These are phyloP conservation scores for Dalbergia cultrata DNA, from an alignment of 306 rosid species.

Conservation along the genomic window DNA sequence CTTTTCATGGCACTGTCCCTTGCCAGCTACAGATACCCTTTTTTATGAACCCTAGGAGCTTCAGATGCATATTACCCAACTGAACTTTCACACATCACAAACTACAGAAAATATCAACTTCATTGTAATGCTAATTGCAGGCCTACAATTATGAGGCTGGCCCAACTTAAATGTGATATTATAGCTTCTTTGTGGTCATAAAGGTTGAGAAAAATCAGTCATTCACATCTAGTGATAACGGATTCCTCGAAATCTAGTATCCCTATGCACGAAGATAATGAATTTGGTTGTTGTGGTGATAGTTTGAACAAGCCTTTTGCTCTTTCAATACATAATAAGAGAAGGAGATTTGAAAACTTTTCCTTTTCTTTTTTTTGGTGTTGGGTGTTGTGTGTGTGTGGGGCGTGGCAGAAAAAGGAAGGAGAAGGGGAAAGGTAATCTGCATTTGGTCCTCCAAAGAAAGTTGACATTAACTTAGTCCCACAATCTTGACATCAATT, in stretches of 20 bases:
- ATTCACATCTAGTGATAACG: too few species aligned
- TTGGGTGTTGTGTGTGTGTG: too few species aligned
- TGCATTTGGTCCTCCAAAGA: background rate
- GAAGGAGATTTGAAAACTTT: background rate
- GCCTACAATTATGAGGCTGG: background rate
- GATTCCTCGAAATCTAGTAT: too few species aligned
- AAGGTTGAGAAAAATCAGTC: too few species aligned
- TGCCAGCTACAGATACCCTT: conserved; percentile 24
- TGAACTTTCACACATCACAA: conserved; percentile 10
- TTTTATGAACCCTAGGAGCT: conserved; percentile 18
- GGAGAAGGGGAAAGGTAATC: too few species aligned
- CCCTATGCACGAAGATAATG: too few species aligned
- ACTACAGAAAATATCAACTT: conserved; percentile 29
- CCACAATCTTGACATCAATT: background rate
- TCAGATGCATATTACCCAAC: conserved; percentile 15
- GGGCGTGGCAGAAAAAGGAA: too few species aligned
- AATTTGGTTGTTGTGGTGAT: background rate
- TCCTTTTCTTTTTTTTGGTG: background rate
- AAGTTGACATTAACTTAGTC: background rate
- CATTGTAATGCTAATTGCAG: background rate
- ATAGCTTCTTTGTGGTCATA: too few species aligned
- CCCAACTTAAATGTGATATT: too few species aligned
- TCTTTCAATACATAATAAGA: background rate
- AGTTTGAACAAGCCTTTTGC: conserved; percentile 8
- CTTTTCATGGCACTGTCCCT: conserved; percentile 8